These are phyloP conservation scores for Komagataella phaffii DNA, from an alignment of 805 yeast genomes.

Conservation along the genomic window DNA sequence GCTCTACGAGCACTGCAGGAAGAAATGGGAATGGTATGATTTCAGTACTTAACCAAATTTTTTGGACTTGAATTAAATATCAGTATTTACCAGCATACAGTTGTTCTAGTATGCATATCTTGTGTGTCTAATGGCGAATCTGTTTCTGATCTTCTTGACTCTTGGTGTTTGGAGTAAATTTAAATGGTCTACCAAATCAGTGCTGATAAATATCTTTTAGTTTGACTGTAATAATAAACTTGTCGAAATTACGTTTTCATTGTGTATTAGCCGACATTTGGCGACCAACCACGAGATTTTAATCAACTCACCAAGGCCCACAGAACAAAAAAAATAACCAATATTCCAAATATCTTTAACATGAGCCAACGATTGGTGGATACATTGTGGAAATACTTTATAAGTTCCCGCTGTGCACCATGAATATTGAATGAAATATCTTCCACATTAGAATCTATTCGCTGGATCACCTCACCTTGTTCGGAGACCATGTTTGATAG, in stretches of 20 bases:
- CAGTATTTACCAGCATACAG: background rate
- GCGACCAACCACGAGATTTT: background rate
- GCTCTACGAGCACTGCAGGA: slow-evolving; percentile 74
- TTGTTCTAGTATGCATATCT: background rate
- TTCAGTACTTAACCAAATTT: background rate
- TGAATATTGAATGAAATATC: slow-evolving; percentile 79
- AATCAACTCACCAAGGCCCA: slow-evolving; percentile 65
- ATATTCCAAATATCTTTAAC: slow-evolving; percentile 76
- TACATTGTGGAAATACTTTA: slow-evolving; percentile 80
- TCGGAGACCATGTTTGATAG: slow-evolving; percentile 95
- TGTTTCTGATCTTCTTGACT: background rate
- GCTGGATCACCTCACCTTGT: slow-evolving; percentile 90
- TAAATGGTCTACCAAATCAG: background rate
- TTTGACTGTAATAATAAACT: background rate
- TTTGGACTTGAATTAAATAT: background rate
- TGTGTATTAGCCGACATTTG: background rate
- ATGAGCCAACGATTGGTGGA: slow-evolving; percentile 89
- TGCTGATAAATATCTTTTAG: background rate
- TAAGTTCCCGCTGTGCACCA: slow-evolving; percentile 90
- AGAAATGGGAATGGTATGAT: slow-evolving; percentile 60
- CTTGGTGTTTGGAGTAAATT: background rate
- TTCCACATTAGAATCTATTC: slow-evolving; percentile 91
- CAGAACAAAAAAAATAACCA: slow-evolving; percentile 59
- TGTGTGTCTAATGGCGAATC: no score
- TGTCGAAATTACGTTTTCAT: background rate